Conservation (phyloP, 768 basidiomycete species). For the Fomitopsis serialis region DNA sequence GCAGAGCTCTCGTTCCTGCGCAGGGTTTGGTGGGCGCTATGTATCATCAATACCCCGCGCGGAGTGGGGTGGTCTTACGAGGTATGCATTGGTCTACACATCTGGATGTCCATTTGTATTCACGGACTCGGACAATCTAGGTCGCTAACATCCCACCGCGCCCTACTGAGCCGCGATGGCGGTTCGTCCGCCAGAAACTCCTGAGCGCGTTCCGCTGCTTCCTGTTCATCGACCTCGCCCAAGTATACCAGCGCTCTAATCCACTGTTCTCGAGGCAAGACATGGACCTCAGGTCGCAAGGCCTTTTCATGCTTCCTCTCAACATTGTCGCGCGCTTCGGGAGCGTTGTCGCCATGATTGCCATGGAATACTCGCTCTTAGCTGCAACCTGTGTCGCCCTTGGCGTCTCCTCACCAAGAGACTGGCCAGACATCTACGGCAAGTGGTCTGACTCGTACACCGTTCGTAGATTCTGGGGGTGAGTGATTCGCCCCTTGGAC, state of each 20-base stretch:
- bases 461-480: conserved; percentile 17
- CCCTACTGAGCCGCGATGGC: neutral
- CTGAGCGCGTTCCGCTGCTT: neutral
- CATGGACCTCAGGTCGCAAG: neutral
- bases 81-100: neutral
- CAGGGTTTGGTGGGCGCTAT: conserved; percentile 1
- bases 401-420: conserved; percentile 22
- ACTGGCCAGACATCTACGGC: conserved; percentile 38
- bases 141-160: conserved; percentile 6
- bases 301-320: neutral
- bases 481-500: too few relatives aligned
- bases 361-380: neutral
- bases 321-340: neutral
- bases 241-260: conserved; percentile 7
- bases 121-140: neutral
- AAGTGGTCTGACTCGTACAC: conserved; percentile 15
- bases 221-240: conserved; percentile 5
- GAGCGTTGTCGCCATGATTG: neutral
- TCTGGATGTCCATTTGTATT: too few relatives aligned
- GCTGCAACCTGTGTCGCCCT: conserved; percentile 9
- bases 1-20: conserved; percentile 1
- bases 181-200: neutral
- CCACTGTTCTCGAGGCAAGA: conserved; percentile 1
- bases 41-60: conserved; percentile 1
- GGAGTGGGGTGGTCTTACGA: conserved; percentile 5